Evolutionary conservation across 352 stramenopile species (phyloP), one percentile per base, ranked within the genome.

Genomic region (Albugo candida): DNA sequence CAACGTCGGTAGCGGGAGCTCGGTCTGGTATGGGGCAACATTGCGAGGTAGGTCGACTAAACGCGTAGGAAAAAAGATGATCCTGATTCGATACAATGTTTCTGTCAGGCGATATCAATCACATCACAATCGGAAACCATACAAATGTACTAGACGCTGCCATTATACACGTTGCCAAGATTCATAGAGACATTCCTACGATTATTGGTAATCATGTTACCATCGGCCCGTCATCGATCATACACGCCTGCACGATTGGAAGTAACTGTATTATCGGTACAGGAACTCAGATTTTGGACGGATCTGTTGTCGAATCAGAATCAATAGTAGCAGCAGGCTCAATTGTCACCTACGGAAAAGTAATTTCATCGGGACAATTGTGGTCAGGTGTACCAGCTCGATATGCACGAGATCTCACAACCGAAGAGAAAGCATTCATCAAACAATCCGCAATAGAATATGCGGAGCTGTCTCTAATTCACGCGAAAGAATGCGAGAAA

Each of bases 81-180:
- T 18, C n/a, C 8, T n/a, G n/a, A n/a, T n/a, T n/a, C n/a, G n/a
- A n/a, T n/a, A n/a, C 3, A 35, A 6, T 37, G 43, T 17, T 11
- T 42, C 16, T 19, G 4, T 8, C 36, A 74, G 71, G 79, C 40
- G 85, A 96, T 60, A 74, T 95, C 47, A 93, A 95, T 65, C 55
- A 77, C 61, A 92, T 96, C 49, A 85, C 68, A 6, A 96, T 98
- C 62, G 93, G 92, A 35, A 73, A 91, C 36, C 83, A 94, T 67
- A 92, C 81, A 60, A 92, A 84, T 62, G 89, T 96, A 47, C 81
- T 92, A 56, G 87, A 96, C 61, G 73, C 91, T 58, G 85, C 79
- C 4, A 76, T 96, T n/a, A 66, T 96, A 44, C 84, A 95, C 56
- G 85, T 94, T 56, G 78, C 88, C 52, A 97, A 97, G 64, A 91